phyloP scores from a whole-genome alignment of 2,329 filamentous ascomycete genomes.

The Beauveria varroae region DNA sequence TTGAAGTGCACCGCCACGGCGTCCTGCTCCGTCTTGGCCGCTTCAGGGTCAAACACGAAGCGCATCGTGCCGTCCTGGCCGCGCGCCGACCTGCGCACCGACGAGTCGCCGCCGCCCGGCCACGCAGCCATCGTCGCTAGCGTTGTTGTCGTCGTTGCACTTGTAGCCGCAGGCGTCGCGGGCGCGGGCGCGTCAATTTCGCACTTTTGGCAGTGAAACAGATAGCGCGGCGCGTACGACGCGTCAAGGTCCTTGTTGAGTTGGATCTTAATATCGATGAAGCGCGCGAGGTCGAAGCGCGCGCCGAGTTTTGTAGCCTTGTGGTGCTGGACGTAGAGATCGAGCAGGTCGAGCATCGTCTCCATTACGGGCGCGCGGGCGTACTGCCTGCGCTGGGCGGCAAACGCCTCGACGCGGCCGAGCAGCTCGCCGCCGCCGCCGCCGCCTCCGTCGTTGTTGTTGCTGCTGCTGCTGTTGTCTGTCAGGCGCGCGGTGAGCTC shows the following conservation, averaged over 20 bases:
- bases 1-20: conserved; percentile 62
- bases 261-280: conserved; percentile 79
- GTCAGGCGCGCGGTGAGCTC: conserved; percentile 71
- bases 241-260: conserved; percentile 75
- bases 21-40: conserved; percentile 63
- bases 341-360: conserved; percentile 81
- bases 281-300: conserved; percentile 64
- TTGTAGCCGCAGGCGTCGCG: conserved; percentile 13
- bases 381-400: conserved; percentile 39
- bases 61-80: conserved; percentile 68
- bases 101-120: conserved; percentile 26
- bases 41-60: conserved; percentile 78
- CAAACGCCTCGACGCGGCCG: conserved; percentile 38
- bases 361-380: conserved; percentile 51
- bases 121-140: conserved; percentile 27
- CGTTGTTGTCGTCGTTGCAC: conserved; percentile 14
- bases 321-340: conserved; percentile 83
- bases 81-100: conserved; percentile 27
- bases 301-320: conserved; percentile 67
- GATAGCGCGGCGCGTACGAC: conserved; percentile 54
- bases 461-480: conserved; percentile 29
- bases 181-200: conserved; percentile 26
- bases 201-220: conserved; percentile 50
- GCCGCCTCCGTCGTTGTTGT: conserved; percentile 27
- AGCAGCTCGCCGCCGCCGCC: conserved; percentile 27